Evolutionary conservation across 2,329 filamentous ascomycete genomes (phyloP).

Genomic region (Arthrobotrys megalospora): DNA sequence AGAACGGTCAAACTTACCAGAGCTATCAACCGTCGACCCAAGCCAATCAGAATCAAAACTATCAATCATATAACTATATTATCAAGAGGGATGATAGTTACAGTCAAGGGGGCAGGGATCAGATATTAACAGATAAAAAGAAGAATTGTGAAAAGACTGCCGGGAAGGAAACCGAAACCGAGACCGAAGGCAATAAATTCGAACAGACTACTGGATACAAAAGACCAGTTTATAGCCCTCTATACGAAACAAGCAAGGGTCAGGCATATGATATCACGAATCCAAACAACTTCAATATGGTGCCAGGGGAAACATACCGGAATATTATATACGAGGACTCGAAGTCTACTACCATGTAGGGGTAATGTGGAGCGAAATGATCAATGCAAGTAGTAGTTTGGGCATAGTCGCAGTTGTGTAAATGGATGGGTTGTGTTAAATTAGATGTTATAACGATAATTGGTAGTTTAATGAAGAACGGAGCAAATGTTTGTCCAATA

Average conservation of each 20-base stretch:
- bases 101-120: neutral
- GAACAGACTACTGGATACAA: neutral
- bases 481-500: no score
- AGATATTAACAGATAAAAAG: neutral
- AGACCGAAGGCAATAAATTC: neutral
- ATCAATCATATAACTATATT: neutral
- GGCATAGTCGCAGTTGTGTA: no score
- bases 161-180: neutral
- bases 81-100: neutral
- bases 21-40: neutral
- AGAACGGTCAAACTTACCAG: neutral
- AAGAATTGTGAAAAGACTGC: neutral
- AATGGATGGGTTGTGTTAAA: no score
- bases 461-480: no score
- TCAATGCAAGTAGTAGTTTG: no score
- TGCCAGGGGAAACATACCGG: neutral
- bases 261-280: constrained; percentile 4
- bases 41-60: neutral
- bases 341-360: neutral
- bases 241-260: constrained; percentile 2
- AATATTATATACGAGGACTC: neutral
- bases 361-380: neutral
- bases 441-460: no score
- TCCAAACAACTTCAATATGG: constrained; percentile 18
- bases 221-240: neutral